These are phyloP conservation scores for Nannizziopsis arthrosporioides DNA, from an alignment of 2,329 filamentous ascomycete genomes.

Conservation along the genomic window DNA sequence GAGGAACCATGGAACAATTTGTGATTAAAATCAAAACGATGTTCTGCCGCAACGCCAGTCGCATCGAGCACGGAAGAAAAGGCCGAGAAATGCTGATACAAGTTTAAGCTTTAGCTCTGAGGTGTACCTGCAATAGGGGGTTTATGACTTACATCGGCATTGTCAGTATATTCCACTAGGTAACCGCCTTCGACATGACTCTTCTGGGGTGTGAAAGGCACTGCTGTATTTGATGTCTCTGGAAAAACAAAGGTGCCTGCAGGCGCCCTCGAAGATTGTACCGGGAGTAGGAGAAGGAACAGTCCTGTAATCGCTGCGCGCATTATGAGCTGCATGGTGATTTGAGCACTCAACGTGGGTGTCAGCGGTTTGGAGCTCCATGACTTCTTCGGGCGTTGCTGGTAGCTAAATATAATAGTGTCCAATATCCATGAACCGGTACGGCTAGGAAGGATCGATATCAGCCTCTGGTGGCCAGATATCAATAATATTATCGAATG, in stretches of 20 bases:
- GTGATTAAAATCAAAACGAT: constrained; percentile 10
- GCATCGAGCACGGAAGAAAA: constrained; percentile 6
- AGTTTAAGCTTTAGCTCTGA: background rate
- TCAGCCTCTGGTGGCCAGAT: no score
- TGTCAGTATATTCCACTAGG: constrained; percentile 18
- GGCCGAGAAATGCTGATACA: background rate
- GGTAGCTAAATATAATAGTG: no score
- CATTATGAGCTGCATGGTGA: background rate
- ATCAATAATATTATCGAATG: no score
- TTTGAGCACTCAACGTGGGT: no score
- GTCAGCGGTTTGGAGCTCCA: no score
- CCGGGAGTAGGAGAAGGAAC: background rate
- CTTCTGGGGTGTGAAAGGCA: background rate
- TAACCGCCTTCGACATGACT: constrained; percentile 12
- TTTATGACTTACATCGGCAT: constrained; percentile 16
- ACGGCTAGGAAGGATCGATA: no score
- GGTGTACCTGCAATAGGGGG: background rate
- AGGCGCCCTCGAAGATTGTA: constrained; percentile 1
- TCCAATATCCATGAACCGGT: no score
- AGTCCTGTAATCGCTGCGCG: background rate
- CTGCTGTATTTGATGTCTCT: background rate
- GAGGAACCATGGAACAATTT: constrained; percentile 9
- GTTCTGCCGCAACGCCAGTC: constrained; percentile 1
- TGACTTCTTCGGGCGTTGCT: no score
- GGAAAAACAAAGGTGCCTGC: constrained; percentile 7